Conservation (phyloP, 306 rosid species). For the Dalbergia oliveri region DNA sequence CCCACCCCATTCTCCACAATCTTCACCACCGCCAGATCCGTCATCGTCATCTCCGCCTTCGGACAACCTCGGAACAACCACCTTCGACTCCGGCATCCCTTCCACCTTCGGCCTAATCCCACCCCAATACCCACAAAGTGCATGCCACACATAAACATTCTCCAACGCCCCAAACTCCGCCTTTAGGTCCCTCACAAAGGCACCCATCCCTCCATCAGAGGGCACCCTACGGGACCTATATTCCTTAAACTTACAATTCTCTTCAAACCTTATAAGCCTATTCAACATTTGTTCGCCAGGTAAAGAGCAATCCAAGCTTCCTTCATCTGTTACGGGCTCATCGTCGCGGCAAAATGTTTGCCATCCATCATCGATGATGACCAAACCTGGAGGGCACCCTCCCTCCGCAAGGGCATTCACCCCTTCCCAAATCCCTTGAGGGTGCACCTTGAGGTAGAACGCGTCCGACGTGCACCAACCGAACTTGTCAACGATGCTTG, state of each 20-base stretch:
- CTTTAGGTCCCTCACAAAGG: conserved; percentile 69
- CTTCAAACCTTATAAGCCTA: conserved; percentile 62
- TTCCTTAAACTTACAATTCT: conserved; percentile 62
- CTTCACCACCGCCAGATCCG: conserved; percentile 73
- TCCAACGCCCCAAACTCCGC: conserved; percentile 63
- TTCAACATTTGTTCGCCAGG: conserved; percentile 74
- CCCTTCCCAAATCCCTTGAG: conserved; percentile 62
- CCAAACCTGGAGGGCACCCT: conserved; percentile 72
- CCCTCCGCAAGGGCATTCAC: conserved; percentile 63
- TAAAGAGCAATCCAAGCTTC: conserved; percentile 46
- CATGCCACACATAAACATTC: conserved; percentile 82
- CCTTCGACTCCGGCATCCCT: conserved; percentile 58
- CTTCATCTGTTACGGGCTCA: conserved; percentile 41
- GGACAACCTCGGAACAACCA: conserved; percentile 54
- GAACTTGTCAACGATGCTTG: conserved; percentile 65
- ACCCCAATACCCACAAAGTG: conserved; percentile 82
- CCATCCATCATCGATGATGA: conserved; percentile 82
- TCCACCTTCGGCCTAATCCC: conserved; percentile 60
- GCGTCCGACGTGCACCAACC: conserved; percentile 96
- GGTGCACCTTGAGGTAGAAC: conserved; percentile 73
- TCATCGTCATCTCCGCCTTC: conserved; percentile 59
- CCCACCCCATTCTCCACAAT: conserved; percentile 64
- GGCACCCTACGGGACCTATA: conserved; percentile 37
- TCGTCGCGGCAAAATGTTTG: conserved; percentile 65
- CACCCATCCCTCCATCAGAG: conserved; percentile 56